phyloP scores from a whole-genome alignment of 805 yeast species.

The Komagataella kurtzmanii region DNA sequence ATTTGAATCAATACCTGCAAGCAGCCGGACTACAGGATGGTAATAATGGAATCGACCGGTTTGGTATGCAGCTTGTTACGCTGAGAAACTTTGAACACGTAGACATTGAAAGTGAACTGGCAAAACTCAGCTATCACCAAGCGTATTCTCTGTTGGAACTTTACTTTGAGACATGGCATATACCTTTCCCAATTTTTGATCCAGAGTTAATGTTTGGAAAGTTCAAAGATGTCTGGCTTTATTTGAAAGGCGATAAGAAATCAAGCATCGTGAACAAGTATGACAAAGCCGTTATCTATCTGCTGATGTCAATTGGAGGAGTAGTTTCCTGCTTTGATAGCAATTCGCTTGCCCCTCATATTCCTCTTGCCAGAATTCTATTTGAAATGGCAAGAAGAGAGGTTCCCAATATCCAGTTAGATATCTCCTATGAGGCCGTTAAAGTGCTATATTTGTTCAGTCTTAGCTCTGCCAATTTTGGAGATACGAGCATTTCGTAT shows the following conservation, averaged over 20 bases:
- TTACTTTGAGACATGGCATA: conserved; percentile 11
- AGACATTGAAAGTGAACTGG: conserved; percentile 4
- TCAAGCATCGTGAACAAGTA: not conserved
- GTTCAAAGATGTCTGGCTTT: conserved; percentile 6
- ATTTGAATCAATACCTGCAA: conserved; percentile 9
- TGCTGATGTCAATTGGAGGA: conserved; percentile 10
- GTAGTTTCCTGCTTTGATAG: conserved; percentile 8
- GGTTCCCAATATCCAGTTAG: conserved; percentile 9
- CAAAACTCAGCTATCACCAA: not conserved
- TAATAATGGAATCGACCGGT: conserved; percentile 9
- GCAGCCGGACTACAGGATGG: conserved; percentile 5
- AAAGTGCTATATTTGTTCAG: conserved; percentile 9
- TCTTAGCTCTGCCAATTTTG: conserved; percentile 10
- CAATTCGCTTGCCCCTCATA: conserved; percentile 4
- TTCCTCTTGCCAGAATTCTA: conserved; percentile 8
- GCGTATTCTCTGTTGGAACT: conserved; percentile 7
- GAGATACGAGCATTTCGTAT: conserved; percentile 12
- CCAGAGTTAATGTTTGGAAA: conserved; percentile 9
- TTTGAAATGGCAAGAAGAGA: conserved; percentile 8
- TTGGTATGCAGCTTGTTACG: conserved; percentile 10
- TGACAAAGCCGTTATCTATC: conserved; percentile 8
- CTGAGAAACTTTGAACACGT: conserved; percentile 5
- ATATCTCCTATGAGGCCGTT: conserved; percentile 9
- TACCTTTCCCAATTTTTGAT: conserved; percentile 10
- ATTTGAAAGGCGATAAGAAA: not conserved